These are phyloP conservation scores for Xylariaceae sp. DNA, from an alignment of 2,329 filamentous ascomycete genomes.

Conservation along the genomic window DNA sequence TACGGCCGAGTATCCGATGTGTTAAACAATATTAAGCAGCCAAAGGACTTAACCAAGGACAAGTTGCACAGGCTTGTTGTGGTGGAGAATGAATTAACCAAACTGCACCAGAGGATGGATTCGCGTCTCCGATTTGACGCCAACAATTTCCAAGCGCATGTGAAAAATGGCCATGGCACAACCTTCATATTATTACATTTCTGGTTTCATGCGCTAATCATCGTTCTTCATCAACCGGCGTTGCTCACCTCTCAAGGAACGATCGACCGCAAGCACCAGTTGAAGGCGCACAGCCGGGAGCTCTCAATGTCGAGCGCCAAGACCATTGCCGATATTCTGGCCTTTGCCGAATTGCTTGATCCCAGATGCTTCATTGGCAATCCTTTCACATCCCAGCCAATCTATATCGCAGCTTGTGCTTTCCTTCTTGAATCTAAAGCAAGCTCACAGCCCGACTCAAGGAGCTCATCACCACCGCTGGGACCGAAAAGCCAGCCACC, in stretches of 20 bases:
- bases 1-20: slow-evolving; percentile 86
- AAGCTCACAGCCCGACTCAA: slow-evolving; percentile 69
- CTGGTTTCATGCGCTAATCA: slow-evolving; percentile 88
- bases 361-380: slow-evolving; percentile 86
- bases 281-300: slow-evolving; percentile 81
- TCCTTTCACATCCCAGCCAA: slow-evolving; percentile 87
- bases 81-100: slow-evolving; percentile 83
- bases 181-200: slow-evolving; percentile 87
- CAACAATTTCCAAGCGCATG: slow-evolving; percentile 83
- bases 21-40: slow-evolving; percentile 78
- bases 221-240: slow-evolving; percentile 83
- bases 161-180: slow-evolving; percentile 79
- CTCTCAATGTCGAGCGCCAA: slow-evolving; percentile 87
- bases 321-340: slow-evolving; percentile 87
- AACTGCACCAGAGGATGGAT: slow-evolving; percentile 74
- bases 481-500: slow-evolving; percentile 35
- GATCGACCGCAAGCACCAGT: slow-evolving; percentile 65
- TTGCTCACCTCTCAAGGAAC: slow-evolving; percentile 76
- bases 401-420: slow-evolving; percentile 88
- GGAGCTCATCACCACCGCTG: slow-evolving; percentile 58
- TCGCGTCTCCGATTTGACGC: slow-evolving; percentile 81
- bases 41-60: slow-evolving; percentile 75
- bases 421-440: slow-evolving; percentile 84
- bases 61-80: slow-evolving; percentile 72
- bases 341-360: slow-evolving; percentile 85